Percentiles rank a stretch among this genome's conserved stretches.
These are phyloP conservation scores for Manihot esculenta DNA, from an alignment of 441 rosid genomes.

Conservation along the genomic window DNA sequence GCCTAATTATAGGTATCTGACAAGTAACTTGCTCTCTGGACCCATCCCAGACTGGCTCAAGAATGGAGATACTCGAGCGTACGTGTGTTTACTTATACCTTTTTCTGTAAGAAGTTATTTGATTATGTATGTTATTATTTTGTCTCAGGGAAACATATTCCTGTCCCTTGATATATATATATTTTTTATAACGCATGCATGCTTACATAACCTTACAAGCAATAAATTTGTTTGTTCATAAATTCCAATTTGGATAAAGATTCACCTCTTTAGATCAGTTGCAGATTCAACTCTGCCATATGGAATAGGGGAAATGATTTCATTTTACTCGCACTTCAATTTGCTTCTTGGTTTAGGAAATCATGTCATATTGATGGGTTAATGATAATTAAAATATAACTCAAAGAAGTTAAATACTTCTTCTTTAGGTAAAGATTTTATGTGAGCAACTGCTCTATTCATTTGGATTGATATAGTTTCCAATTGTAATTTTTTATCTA, in stretches of 20 bases:
- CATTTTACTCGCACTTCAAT: background rate
- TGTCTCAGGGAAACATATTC: background rate
- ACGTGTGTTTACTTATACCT: conserved; percentile 7
- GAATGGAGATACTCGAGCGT: conserved; percentile 27
- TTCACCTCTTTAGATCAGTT: background rate
- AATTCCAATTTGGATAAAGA: background rate
- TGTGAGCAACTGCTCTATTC: too few relatives aligned
- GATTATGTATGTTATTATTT: background rate
- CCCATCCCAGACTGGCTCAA: conserved; percentile 26
- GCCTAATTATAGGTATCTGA: conserved; percentile 34
- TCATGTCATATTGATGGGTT: background rate
- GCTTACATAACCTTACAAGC: background rate
- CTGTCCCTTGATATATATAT: background rate
- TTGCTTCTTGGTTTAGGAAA: background rate
- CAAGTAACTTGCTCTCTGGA: conserved; percentile 25
- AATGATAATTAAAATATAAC: background rate
- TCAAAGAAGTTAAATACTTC: background rate
- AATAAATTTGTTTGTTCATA: background rate
- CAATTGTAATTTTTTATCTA: background rate
- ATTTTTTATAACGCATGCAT: background rate
- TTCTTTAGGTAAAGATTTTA: background rate
- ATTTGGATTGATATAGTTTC: background rate
- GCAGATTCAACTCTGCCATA: background rate
- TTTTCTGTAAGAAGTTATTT: background rate
- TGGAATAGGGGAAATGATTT: background rate